phyloP scores from a whole-genome alignment of 139 green algal genomes.

The Monoraphidium neglectum region DNA sequence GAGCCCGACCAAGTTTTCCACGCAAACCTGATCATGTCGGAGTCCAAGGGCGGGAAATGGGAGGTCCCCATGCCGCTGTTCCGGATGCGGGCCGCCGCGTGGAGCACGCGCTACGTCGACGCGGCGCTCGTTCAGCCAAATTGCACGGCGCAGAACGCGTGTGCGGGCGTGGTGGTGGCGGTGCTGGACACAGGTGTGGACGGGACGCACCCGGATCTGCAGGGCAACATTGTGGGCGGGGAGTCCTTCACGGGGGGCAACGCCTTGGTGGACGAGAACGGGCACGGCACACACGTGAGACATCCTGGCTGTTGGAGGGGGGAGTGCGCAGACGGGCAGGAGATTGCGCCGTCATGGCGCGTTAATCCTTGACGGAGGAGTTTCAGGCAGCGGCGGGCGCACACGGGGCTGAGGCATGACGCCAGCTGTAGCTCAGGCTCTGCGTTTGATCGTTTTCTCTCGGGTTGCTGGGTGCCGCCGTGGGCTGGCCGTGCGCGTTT shows the following conservation, averaged over 20 bases:
- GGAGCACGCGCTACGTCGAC: neutral
- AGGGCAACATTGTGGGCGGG: conserved; percentile 19
- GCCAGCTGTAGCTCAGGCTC: too few relatives aligned
- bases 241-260: conserved; percentile 22
- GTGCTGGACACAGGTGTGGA: conserved; percentile 35
- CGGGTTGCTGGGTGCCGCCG: too few relatives aligned
- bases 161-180: conserved; percentile 15
- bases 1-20: conserved; percentile 36
- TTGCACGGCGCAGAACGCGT: conserved; percentile 3
- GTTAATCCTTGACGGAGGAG: too few relatives aligned
- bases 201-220: conserved; percentile 15
- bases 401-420: too few relatives aligned
- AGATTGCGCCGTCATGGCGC: too few relatives aligned
- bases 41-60: conserved; percentile 24
- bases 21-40: neutral
- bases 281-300: conserved; percentile 11
- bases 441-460: too few relatives aligned
- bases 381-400: too few relatives aligned
- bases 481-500: too few relatives aligned
- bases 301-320: too few relatives aligned
- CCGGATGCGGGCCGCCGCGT: conserved; percentile 19
- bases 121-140: conserved; percentile 22
- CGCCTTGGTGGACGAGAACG: conserved; percentile 17
- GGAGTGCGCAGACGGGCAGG: too few relatives aligned
- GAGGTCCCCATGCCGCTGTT: conserved; percentile 26